Evolutionary conservation across 2,329 filamentous ascomycete genomes (phyloP), one percentile per base, ranked within the genome.

Genomic region (Monilinia vaccinii-corymbosi): DNA sequence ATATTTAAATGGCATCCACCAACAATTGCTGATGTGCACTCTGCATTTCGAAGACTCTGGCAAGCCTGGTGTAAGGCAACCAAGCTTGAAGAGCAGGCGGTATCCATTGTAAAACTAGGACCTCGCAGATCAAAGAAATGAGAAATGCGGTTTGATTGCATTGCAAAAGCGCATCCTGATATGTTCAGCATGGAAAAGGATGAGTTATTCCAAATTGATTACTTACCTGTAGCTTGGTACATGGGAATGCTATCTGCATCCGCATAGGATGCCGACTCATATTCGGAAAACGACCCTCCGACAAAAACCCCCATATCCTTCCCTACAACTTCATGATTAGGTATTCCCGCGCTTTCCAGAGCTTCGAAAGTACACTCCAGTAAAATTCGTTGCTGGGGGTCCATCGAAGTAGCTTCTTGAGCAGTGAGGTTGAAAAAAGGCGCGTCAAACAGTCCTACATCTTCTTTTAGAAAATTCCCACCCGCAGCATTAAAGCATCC

Each of bases 191-290:
- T n/a, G 5, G 14, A 11, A n/a, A 11, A 34, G 13, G 9, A 5
- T 32, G 16, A 25, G 7, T 1, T 10, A 18, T 28, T 1, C 3
- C 14, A 11, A 21, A 13, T 8, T 0, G 11, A 23, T 32, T 21
- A 31, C 61, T 50, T 60, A 9, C 81, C 81, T 0, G 79, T 81
- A 8, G 80, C 78, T 45, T 78, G 77, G 69, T 81, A 79, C 58
- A 77, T 69, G 0, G 79, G 78, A 42, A 77, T 75, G 65, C 74
- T 77, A 52, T 81, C 77, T 3, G 76, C 74, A 62, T 82, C 80
- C 8, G 61, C 50, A 34, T 68, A 68, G n/a, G 48, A 59, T 52
- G 42, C 38, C 16, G 56, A 59, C 44, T 59, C 56, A 34, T 59
- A 59, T 34, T 59, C 56, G 14, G 56, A 59, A 23, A 59, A 59